Evolutionary conservation across 345 rosid genomes (phyloP).

Genomic region (Hibiscus trionum): DNA sequence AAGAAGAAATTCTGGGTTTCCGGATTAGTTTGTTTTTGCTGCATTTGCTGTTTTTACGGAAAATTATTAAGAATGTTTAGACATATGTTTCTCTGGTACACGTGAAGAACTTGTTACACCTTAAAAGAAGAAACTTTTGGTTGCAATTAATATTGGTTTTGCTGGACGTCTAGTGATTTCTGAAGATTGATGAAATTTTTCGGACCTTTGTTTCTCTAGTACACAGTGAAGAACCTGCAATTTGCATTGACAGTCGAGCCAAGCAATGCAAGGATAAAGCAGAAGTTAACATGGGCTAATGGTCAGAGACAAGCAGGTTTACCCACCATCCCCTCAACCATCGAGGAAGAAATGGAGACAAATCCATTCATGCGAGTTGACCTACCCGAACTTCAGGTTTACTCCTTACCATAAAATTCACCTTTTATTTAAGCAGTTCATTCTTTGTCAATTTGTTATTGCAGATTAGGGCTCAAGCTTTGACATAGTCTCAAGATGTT

Average conservation of each 20-base stretch:
- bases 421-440: not conserved
- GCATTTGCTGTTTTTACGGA: not conserved
- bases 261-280: slow-evolving; percentile 52
- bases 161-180: not conserved
- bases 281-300: slow-evolving; percentile 78
- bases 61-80: not conserved
- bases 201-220: slow-evolving; percentile 36
- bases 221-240: slow-evolving; percentile 85
- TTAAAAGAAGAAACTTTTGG: not conserved
- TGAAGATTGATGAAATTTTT: not conserved
- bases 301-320: slow-evolving; percentile 57
- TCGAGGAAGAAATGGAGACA: slow-evolving; percentile 75
- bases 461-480: not conserved
- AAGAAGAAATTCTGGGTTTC: not conserved
- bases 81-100: slow-evolving; percentile 45
- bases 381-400: slow-evolving; percentile 55
- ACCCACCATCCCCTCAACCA: slow-evolving; percentile 84
- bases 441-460: not conserved
- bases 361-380: slow-evolving; percentile 82
- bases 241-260: slow-evolving; percentile 77
- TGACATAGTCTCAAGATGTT: not conserved
- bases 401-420: not conserved
- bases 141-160: not conserved
- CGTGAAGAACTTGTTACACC: slow-evolving; percentile 63
- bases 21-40: not conserved